phyloP scores from a whole-genome alignment of 805 yeast species.

The fission yeast (Schizosaccharomyces pombe) region DNA sequence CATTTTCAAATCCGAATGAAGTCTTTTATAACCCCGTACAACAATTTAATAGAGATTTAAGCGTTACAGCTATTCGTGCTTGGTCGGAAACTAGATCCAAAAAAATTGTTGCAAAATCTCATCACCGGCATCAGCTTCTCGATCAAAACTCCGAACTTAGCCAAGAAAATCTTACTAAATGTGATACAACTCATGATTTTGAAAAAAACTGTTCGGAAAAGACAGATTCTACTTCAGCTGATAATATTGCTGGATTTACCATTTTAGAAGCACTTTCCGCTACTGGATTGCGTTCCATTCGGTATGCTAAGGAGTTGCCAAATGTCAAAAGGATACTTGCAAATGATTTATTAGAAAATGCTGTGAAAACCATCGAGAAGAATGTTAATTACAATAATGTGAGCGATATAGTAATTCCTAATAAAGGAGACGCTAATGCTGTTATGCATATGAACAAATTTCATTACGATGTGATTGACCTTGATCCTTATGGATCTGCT shows the following conservation, averaged over 20 bases:
- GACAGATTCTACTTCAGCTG: constrained; percentile 6
- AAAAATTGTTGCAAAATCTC: not conserved
- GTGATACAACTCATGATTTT: not conserved
- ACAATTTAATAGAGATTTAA: constrained; percentile 83
- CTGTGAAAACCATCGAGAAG: constrained; percentile 55
- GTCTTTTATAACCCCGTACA: constrained; percentile 94
- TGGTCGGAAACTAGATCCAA: constrained; percentile 35
- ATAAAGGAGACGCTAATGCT: constrained; percentile 76
- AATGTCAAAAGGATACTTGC: constrained; percentile 52
- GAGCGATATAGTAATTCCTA: constrained; percentile 31
- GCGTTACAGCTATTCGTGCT: constrained; percentile 64
- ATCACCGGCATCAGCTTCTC: not conserved
- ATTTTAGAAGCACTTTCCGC: constrained; percentile 85
- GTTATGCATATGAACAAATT: constrained; percentile 31
- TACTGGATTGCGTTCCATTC: constrained; percentile 76
- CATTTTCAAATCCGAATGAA: constrained; percentile 56
- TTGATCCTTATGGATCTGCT: constrained; percentile 96
- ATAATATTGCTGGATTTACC: constrained; percentile 19
- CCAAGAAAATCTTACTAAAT: constrained; percentile 16
- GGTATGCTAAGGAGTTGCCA: constrained; percentile 84
- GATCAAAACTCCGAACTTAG: constrained; percentile 12
- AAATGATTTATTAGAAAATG: constrained; percentile 67
- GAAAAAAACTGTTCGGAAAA: not conserved
- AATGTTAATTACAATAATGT: constrained; percentile 50
- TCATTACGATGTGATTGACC: constrained; percentile 63